Conservation (phyloP, 306 rosid genomes). For the Lupinus albus region DNA sequence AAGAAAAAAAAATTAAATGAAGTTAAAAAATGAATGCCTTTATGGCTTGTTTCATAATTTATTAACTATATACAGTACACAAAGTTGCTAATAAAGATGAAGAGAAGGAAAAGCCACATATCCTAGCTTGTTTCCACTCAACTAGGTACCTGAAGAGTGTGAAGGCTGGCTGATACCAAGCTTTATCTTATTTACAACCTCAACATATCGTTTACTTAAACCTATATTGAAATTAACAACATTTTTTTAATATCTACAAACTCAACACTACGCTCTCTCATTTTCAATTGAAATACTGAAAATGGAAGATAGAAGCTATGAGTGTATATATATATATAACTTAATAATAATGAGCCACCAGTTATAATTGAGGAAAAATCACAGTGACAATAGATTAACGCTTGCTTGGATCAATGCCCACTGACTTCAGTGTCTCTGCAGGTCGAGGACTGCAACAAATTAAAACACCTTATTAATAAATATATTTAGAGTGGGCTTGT, state of each 20-base stretch:
- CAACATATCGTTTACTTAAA: background rate
- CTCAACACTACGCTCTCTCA: constrained; percentile 28
- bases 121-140: constrained; percentile 19
- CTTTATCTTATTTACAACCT: constrained; percentile 33
- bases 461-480: background rate
- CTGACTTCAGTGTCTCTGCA: constrained; percentile 44
- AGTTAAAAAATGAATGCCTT: background rate
- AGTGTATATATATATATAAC: background rate
- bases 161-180: constrained; percentile 15
- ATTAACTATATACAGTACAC: constrained; percentile 4
- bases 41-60: constrained; percentile 30
- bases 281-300: constrained; percentile 12
- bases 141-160: constrained; percentile 23
- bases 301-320: background rate
- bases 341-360: constrained; percentile 10
- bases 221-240: background rate
- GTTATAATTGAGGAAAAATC: background rate
- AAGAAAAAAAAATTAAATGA: background rate
- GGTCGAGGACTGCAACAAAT: constrained; percentile 40
- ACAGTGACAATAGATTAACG: constrained; percentile 6
- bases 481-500: too few species aligned
- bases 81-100: background rate
- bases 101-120: constrained; percentile 15
- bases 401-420: constrained; percentile 37
- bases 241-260: background rate